Conservation (phyloP, 2,329 filamentous ascomycete genomes). For the Dothideomycetes sp. region DNA sequence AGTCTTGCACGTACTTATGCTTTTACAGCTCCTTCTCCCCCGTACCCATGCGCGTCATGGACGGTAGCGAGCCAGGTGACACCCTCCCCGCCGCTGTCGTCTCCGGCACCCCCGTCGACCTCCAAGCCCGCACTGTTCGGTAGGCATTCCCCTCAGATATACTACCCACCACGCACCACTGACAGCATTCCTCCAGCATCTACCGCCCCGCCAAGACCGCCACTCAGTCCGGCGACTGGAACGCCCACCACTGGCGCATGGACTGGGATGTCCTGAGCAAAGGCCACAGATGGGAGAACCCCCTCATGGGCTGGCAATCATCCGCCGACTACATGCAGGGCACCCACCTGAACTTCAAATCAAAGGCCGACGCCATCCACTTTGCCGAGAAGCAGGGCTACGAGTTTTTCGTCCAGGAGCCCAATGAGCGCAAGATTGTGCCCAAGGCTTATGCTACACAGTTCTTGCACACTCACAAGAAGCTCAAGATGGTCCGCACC, state of each 20-base stretch:
- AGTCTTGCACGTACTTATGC: constrained; percentile 16
- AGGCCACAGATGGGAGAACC: constrained; percentile 97
- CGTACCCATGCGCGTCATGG: constrained; percentile 77
- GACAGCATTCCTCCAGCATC: constrained; percentile 50
- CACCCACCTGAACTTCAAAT: constrained; percentile 79
- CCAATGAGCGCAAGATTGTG: constrained; percentile 72
- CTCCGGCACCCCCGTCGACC: constrained; percentile 84
- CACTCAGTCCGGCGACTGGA: constrained; percentile 87
- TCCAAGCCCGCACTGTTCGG: constrained; percentile 90
- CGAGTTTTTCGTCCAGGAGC: constrained; percentile 97
- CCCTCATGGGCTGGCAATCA: constrained; percentile 96
- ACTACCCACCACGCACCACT: constrained; percentile 11
- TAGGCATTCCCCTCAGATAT: constrained; percentile 33
- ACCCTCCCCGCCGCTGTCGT: constrained; percentile 71
- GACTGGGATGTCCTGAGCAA: constrained; percentile 93
- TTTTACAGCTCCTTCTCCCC: constrained; percentile 69
- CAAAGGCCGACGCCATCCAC: constrained; percentile 84
- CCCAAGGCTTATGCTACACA: constrained; percentile 97
- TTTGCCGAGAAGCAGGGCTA: constrained; percentile 99
- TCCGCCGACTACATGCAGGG: constrained; percentile 93
- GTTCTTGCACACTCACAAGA: constrained; percentile 74
- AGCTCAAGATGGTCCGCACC: constrained; percentile 70
- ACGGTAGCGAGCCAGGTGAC: constrained; percentile 73
- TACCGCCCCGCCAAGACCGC: constrained; percentile 88
- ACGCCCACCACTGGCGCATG: constrained; percentile 82